Percentiles rank a stretch among this genome's conserved stretches.
These are phyloP conservation scores for Eragrostis tef DNA, from an alignment of 202 grass and related monocot genomes.

Conservation along the genomic window DNA sequence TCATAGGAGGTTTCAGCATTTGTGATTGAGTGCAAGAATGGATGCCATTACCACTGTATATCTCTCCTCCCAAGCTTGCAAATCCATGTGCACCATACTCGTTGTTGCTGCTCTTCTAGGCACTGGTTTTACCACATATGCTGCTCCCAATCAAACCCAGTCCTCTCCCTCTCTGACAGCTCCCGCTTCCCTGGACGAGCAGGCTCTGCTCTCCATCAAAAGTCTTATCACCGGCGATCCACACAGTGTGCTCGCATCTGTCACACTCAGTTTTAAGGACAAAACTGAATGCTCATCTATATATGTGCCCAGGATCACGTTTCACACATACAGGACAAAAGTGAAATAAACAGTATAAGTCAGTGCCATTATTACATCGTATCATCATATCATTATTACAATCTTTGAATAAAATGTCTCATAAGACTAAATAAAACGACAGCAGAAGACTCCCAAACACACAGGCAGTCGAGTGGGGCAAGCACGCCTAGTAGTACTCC, in stretches of 20 bases:
- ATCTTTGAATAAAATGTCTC: no score
- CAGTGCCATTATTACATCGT: no score
- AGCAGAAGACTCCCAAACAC: no score
- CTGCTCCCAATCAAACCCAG: neutral
- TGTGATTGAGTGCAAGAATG: neutral
- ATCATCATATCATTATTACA: no score
- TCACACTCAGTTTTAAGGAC: no score
- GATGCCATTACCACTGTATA: neutral
- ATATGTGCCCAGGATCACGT: no score
- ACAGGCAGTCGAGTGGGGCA: no score
- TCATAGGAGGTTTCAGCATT: neutral
- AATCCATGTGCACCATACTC: neutral
- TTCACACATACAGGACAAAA: no score
- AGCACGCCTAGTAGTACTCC: no score
- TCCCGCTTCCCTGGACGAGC: neutral
- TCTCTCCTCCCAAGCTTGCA: neutral
- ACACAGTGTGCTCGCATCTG: conserved; percentile 31
- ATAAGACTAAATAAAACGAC: no score
- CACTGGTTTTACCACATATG: neutral
- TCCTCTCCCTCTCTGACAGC: neutral
- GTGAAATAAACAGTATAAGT: no score
- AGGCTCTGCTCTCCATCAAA: conserved; percentile 31
- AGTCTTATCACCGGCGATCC: conserved; percentile 24
- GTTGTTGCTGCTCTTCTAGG: conserved; percentile 17
- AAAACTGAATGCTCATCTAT: no score